Base-by-base conservation (phyloP, 768 basidiomycete genomes). In the Tephrocybe sp. region DNA sequence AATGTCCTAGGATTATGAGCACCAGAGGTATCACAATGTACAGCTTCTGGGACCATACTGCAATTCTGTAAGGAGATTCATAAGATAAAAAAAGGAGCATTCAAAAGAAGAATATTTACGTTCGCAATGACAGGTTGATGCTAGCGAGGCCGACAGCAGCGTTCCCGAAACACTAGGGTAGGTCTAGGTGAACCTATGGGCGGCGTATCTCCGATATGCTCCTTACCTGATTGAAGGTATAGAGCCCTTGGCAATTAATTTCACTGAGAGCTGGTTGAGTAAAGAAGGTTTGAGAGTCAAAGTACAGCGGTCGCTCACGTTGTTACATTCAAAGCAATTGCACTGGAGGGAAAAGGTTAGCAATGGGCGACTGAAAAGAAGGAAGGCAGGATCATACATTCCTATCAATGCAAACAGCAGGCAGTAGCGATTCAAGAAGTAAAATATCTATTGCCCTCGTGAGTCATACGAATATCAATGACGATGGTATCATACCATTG, bases 391-490 rank as follows among this genome's bases (percentile, higher is more conserved):
- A 16, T 36, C 85, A 60, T 57, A 87, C 86, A 88, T 85, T 60
- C 86, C 86, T 49, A 85, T 72, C 53, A 87, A 65, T 2, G 86
- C 81, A 55, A 85, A 73, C 5, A 88, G 65, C 33, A 87, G 65
- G 58, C 72, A 77, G 62, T 87, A 88, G 45, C 86, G 79, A 56
- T 84, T 82, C 40, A 82, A 64, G 65, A 88, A 87, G 64, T 88
- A 88, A 61, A 86, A 85, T 39, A 75, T 67, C 84, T 87, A 51
- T 14, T 6, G 13, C 3, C 5, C 5, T 33, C 14, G 19, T 54
- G 31, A 50, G 12, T 54, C 36, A 42, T 26, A 19, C 12, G 19
- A 35, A 32, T 12, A 43, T 19, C 3, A 20, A 13, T 2, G 16
- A 19, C 30, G 26, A 53, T 39, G 3, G 43, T 20, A 9, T 46